These are phyloP conservation scores for Exserohilum rostratum DNA, from an alignment of 2,329 filamentous ascomycete species.

Conservation along the genomic window DNA sequence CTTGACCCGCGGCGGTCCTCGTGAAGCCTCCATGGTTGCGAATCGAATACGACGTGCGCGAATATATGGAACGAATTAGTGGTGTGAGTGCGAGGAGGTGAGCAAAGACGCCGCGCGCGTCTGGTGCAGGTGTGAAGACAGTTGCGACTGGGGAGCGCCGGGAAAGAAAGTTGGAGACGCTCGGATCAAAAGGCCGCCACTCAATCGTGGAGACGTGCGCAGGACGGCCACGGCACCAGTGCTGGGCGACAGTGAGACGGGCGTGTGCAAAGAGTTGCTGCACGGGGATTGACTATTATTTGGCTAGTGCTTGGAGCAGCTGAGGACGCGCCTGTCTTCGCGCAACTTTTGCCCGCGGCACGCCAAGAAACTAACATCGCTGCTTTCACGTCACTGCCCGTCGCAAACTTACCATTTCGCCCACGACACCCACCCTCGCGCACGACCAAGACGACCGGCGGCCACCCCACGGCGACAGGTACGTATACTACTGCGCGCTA, in stretches of 20 bases:
- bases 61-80: not conserved
- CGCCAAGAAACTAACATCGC: slow-evolving; percentile 24
- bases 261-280: not conserved
- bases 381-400: slow-evolving; percentile 21
- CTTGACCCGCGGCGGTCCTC: slow-evolving; percentile 94
- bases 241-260: not conserved
- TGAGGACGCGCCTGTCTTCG: slow-evolving; percentile 12
- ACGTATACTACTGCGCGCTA: slow-evolving; percentile 25
- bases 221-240: not conserved
- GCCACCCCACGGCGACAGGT: slow-evolving; percentile 23
- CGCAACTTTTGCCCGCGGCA: slow-evolving; percentile 24
- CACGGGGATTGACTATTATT: not conserved
- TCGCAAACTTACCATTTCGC: slow-evolving; percentile 8
- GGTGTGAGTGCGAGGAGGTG: not conserved
- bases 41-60: not conserved
- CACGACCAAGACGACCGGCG: slow-evolving; percentile 14
- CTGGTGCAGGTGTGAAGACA: not conserved
- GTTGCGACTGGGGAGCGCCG: slow-evolving; percentile 10
- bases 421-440: slow-evolving; percentile 9
- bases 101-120: slow-evolving; percentile 1
- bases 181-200: slow-evolving; percentile 10
- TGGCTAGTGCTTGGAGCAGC: not conserved
- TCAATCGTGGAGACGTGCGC: not conserved
- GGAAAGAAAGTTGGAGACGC: slow-evolving; percentile 10
- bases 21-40: slow-evolving; percentile 77